Conservation (phyloP, 139 green algal genomes). For the Chlorella sp. region DNA sequence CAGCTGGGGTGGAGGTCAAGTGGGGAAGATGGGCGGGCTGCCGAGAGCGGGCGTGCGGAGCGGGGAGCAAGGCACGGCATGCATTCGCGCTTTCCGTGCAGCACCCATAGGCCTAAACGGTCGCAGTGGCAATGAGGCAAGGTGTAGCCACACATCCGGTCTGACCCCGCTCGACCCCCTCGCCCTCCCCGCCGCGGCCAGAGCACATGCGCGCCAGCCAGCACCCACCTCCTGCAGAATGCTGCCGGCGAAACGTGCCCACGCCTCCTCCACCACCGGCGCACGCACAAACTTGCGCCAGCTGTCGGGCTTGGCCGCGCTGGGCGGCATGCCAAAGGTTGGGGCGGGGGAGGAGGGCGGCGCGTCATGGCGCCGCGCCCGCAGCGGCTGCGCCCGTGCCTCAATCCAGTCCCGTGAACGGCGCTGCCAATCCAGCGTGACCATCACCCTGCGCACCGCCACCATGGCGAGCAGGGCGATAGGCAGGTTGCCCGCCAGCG, state of each 20-base stretch:
- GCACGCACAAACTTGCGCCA: conserved; percentile 65
- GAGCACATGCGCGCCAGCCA: no score
- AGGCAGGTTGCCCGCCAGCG: conserved; percentile 46
- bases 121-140: neutral
- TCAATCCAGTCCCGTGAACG: neutral
- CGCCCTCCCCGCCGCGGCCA: neutral
- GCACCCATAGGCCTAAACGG: neutral
- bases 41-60: no score
- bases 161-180: no score
- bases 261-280: conserved; percentile 66
- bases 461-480: conserved; percentile 21
- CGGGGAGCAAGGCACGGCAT: no score
- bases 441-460: neutral
- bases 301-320: conserved; percentile 30
- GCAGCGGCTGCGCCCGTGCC: neutral
- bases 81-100: no score
- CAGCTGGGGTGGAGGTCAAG: no score
- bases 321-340: conserved; percentile 5
- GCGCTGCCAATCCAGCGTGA: neutral
- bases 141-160: no score
- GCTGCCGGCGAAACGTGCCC: conserved; percentile 68
- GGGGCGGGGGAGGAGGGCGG: conserved; percentile 8
- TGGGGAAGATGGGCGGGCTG: no score
- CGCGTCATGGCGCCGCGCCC: neutral
- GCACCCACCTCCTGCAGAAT: conserved; percentile 75